phyloP scores from a whole-genome alignment of 352 stramenopile species.

The Phytophthora lateralis region DNA sequence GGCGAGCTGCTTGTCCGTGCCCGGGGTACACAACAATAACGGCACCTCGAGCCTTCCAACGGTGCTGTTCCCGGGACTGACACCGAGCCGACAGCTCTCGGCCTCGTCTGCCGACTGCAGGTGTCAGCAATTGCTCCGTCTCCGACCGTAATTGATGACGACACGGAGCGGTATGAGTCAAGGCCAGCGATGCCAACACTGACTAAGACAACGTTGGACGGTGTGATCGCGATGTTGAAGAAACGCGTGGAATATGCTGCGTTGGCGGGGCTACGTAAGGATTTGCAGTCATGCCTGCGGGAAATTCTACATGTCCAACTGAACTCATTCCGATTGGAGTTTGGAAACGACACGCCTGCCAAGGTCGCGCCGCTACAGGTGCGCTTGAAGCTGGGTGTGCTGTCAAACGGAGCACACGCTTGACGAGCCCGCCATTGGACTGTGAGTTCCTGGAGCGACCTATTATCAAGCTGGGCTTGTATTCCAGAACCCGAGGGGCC shows the following conservation, averaged over 20 bases:
- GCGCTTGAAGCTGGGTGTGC: slow-evolving; percentile 4
- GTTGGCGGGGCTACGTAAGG: neutral
- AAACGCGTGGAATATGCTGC: neutral
- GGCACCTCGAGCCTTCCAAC: slow-evolving; percentile 7
- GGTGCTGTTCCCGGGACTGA: neutral
- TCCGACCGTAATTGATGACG: neutral
- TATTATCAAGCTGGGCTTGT: neutral
- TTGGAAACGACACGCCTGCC: slow-evolving; percentile 18
- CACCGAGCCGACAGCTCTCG: neutral
- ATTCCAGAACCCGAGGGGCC: slow-evolving; percentile 7
- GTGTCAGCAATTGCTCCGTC: no score
- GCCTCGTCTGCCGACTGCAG: slow-evolving; percentile 3
- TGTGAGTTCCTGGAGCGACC: slow-evolving; percentile 9
- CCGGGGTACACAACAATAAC: neutral
- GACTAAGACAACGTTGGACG: neutral
- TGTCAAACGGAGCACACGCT: neutral
- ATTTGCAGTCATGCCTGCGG: neutral
- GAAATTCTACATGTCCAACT: neutral
- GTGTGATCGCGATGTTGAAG: slow-evolving; percentile 1
- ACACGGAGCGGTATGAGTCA: slow-evolving; percentile 2
- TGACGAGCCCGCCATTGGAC: slow-evolving; percentile 4
- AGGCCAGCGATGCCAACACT: slow-evolving; percentile 1
- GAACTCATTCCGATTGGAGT: slow-evolving; percentile 13
- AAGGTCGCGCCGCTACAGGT: slow-evolving; percentile 18
- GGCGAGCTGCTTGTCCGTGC: slow-evolving; percentile 6